A percentile compares a stretch with the other conserved stretches of the same genome.
These are phyloP conservation scores for Thelonectria olida DNA, from an alignment of 2,329 filamentous ascomycete genomes.

Conservation along the genomic window DNA sequence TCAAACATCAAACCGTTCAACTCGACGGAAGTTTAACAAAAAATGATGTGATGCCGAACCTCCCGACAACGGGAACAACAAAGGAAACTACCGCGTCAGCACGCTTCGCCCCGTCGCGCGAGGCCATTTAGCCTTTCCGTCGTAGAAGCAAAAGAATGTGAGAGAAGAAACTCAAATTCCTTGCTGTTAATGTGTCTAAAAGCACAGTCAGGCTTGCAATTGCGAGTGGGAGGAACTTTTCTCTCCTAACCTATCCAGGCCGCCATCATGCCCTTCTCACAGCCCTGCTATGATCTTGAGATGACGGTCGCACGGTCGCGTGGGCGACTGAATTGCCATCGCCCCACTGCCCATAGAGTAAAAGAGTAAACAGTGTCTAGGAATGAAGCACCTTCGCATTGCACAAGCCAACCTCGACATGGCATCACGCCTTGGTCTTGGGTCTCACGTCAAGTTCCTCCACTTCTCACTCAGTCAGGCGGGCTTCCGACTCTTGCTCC, in stretches of 20 bases:
- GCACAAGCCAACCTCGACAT: conserved; percentile 41
- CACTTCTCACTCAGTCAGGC: conserved; percentile 6
- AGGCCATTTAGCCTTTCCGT: background rate
- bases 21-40: background rate
- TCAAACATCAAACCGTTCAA: background rate
- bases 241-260: no score
- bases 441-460: conserved; percentile 4
- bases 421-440: conserved; percentile 34
- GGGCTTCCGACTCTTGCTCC: conserved; percentile 1
- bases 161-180: background rate
- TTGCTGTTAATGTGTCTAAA: background rate
- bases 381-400: background rate
- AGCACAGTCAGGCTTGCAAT: background rate
- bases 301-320: no score
- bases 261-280: no score
- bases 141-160: background rate
- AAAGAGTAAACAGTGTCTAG: conserved; percentile 5
- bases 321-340: no score
- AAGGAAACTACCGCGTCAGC: conserved; percentile 8
- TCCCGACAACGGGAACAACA: background rate
- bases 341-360: no score
- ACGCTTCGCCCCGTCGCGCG: conserved; percentile 10
- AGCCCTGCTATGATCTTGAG: no score
- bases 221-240: no score
- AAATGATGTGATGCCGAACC: background rate